Base-by-base conservation (phyloP, 768 basidiomycete genomes). In the Boletales sp. region DNA sequence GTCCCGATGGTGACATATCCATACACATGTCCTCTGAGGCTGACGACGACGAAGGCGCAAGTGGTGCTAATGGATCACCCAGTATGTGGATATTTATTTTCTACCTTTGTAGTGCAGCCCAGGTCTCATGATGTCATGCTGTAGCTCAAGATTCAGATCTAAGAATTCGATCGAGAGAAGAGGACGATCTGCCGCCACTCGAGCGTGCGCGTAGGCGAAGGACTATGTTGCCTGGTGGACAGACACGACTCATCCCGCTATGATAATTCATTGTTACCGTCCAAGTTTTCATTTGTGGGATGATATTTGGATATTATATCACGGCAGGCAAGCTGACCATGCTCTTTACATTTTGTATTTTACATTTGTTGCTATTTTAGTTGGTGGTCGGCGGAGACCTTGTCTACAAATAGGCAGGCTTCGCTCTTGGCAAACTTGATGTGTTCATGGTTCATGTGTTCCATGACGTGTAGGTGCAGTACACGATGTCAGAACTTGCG, bases 131-230 rank as follows among this genome's bases (percentile, higher is more conserved):
- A 31, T 4, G 15, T 24, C 8, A 27, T 41, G 6, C 27, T 13
- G 7, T 14, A 62, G 54, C 46, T 38, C 63, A 64, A 52, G 67
- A 69, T 32, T 55, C 48, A 7, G 69, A 65, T 38, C 8, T 39
- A 2, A 68, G 68, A 38, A 52, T 53, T 15, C 50, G 51, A 19
- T 48, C 60, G 40, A 55, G 54, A 75, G 79, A 78, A 4, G 79
- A 80, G 32, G 82, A 84, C 30, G 75, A 78, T 49, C 57, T 90
- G 24, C 75, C 86, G 5, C 87, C 87, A 1, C 69, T 90, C 32
- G 87, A 90, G 66, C 76, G 79, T 56, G 87, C 85, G 31, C 72
- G 82, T 50, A 75, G 82, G 44, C 77, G 76, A 53, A 53, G 71
- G 54, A 75, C 69, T 45, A 57, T 66, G 17, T 57, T 75, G 8